Conservation (phyloP, 306 rosid genomes). For the Canavalia ensiformis region DNA sequence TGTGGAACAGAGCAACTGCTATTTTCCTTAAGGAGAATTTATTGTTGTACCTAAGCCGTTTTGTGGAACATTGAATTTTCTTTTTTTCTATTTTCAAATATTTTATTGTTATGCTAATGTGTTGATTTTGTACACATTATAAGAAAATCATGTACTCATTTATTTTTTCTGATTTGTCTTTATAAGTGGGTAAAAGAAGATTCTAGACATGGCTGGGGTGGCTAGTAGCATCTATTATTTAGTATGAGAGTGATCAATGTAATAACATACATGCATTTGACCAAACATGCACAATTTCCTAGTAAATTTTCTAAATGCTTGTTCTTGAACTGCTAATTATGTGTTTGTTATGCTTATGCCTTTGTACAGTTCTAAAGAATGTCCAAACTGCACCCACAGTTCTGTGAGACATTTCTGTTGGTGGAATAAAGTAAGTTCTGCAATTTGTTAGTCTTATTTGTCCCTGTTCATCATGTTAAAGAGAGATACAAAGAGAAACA, state of each 20-base stretch:
- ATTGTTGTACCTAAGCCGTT: background rate
- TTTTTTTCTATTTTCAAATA: slow-evolving; percentile 5
- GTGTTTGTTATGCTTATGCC: slow-evolving; percentile 39
- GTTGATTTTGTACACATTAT: background rate
- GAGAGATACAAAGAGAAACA: slow-evolving; percentile 9
- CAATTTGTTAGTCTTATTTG: slow-evolving; percentile 42
- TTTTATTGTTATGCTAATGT: slow-evolving; percentile 7
- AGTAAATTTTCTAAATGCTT: background rate
- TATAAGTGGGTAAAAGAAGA: background rate
- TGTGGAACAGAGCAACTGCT: slow-evolving; percentile 2
- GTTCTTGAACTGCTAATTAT: slow-evolving; percentile 29
- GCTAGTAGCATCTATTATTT: background rate
- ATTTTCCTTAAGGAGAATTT: slow-evolving; percentile 13
- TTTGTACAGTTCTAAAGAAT: slow-evolving; percentile 65
- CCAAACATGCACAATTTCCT: background rate
- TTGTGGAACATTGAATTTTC: slow-evolving; percentile 17
- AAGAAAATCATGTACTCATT: background rate
- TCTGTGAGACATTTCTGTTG: slow-evolving; percentile 92
- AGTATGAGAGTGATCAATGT: background rate
- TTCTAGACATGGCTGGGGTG: background rate
- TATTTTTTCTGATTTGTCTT: background rate
- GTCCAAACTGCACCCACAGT: slow-evolving; percentile 76
- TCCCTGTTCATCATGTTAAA: slow-evolving; percentile 35
- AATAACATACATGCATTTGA: background rate
- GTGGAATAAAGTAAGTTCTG: slow-evolving; percentile 91